Percentiles rank a stretch among this genome's conserved stretches.
Evolutionary conservation across 352 stramenopile species (phyloP).

Genomic region (Plasmopara halstedii): DNA sequence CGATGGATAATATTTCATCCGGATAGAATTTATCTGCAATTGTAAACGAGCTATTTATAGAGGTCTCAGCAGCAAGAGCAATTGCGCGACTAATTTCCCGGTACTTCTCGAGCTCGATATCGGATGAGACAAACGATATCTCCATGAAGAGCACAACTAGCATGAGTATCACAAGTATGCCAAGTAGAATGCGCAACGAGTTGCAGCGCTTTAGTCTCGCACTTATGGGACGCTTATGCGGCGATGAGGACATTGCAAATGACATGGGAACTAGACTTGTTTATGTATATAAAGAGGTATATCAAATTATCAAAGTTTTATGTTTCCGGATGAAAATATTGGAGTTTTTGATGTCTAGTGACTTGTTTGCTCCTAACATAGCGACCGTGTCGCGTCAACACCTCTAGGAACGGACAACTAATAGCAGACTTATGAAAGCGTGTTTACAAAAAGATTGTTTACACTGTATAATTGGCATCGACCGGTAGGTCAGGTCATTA

Average conservation of each 20-base stretch:
- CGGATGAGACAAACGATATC: slow-evolving; percentile 17
- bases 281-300: no score
- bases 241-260: neutral
- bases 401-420: no score
- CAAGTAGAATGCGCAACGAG: slow-evolving; percentile 19
- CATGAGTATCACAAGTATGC: slow-evolving; percentile 12
- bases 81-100: slow-evolving; percentile 12
- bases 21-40: slow-evolving; percentile 20
- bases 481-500: no score
- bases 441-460: no score
- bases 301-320: no score
- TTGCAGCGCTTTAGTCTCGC: neutral
- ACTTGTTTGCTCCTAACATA: no score
- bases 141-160: slow-evolving; percentile 19
- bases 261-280: no score
- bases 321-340: no score
- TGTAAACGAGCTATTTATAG: slow-evolving; percentile 5
- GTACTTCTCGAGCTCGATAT: slow-evolving; percentile 1
- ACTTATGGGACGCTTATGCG: neutral
- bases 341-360: no score
- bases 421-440: no score
- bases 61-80: slow-evolving; percentile 18
- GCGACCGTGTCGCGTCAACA: no score
- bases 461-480: no score
- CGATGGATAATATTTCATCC: slow-evolving; percentile 18